phyloP scores from a whole-genome alignment of 2,329 filamentous ascomycete species.

The Fusarium sp. region DNA sequence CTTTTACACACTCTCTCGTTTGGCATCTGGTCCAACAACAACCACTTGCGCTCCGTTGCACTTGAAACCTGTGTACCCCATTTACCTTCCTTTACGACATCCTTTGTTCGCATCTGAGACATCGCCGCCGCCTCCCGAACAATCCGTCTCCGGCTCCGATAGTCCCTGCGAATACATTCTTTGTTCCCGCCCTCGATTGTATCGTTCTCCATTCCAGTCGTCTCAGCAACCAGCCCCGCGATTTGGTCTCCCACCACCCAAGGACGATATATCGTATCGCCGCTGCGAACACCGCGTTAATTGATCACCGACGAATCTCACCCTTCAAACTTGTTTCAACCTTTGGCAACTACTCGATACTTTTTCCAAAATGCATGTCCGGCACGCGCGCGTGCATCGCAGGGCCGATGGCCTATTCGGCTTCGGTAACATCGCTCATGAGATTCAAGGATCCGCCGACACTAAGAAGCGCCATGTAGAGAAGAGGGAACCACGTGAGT shows the following conservation, averaged over 20 bases:
- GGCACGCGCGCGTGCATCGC: constrained; percentile 46
- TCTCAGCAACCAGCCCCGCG: constrained; percentile 33
- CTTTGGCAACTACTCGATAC: not conserved
- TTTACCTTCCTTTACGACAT: constrained; percentile 19
- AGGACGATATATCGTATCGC: constrained; percentile 30
- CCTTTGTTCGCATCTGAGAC: constrained; percentile 40
- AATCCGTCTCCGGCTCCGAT: constrained; percentile 40
- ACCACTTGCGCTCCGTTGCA: constrained; percentile 21
- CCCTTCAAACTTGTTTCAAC: not conserved
- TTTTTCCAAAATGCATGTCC: constrained; percentile 46
- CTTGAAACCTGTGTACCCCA: constrained; percentile 19
- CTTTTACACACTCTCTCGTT: constrained; percentile 29
- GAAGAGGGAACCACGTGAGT: constrained; percentile 33
- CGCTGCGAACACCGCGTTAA: not conserved
- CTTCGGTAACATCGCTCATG: constrained; percentile 43
- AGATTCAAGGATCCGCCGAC: constrained; percentile 26
- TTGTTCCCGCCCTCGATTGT: constrained; percentile 41
- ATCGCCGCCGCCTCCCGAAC: constrained; percentile 35
- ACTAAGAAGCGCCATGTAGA: constrained; percentile 20
- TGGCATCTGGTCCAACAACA: constrained; percentile 46
- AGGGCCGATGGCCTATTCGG: constrained; percentile 44
- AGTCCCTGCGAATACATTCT: constrained; percentile 41
- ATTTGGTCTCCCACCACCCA: constrained; percentile 10
- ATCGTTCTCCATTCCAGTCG: constrained; percentile 46
- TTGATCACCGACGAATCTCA: not conserved